These are phyloP conservation scores for Fusarium foetens DNA, from an alignment of 2,329 filamentous ascomycete species.

Conservation along the genomic window DNA sequence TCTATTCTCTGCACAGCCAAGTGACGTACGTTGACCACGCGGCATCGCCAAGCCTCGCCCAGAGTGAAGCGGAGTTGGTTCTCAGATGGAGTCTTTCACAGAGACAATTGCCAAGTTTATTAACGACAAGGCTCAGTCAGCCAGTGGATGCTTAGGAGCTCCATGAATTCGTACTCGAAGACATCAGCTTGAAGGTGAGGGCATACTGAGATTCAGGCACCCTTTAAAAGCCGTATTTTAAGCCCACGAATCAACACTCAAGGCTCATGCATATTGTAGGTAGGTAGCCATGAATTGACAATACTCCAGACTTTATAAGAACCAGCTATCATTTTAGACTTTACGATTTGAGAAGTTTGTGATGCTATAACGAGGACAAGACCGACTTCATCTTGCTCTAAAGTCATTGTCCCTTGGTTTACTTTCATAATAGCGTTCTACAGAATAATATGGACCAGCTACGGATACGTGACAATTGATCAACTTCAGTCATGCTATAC, in stretches of 20 bases:
- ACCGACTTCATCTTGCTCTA: not conserved
- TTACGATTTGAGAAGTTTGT: not conserved
- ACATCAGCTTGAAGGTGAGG: not conserved
- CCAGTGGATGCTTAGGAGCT: slow-evolving; percentile 1
- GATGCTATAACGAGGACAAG: not conserved
- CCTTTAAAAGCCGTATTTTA: not conserved
- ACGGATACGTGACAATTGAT: not conserved
- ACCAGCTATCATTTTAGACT: not conserved
- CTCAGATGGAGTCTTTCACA: slow-evolving; percentile 2
- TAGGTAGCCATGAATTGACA: not conserved
- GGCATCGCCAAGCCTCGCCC: slow-evolving; percentile 35
- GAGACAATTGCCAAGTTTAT: slow-evolving; percentile 19
- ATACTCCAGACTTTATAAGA: not conserved
- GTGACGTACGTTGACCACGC: slow-evolving; percentile 38
- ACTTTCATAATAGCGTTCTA: not conserved
- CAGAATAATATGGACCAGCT: not conserved
- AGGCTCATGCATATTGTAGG: not conserved
- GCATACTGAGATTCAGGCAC: not conserved
- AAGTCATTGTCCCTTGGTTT: not conserved
- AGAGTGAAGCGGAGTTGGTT: slow-evolving; percentile 23
- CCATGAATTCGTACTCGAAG: not conserved
- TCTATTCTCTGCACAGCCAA: slow-evolving; percentile 26
- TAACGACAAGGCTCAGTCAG: not conserved
- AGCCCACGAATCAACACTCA: not conserved
- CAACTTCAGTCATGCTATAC: not conserved